These are phyloP conservation scores for Miscanthus lutarioriparius DNA, from an alignment of 176 grass and related monocot species.

Conservation along the genomic window DNA sequence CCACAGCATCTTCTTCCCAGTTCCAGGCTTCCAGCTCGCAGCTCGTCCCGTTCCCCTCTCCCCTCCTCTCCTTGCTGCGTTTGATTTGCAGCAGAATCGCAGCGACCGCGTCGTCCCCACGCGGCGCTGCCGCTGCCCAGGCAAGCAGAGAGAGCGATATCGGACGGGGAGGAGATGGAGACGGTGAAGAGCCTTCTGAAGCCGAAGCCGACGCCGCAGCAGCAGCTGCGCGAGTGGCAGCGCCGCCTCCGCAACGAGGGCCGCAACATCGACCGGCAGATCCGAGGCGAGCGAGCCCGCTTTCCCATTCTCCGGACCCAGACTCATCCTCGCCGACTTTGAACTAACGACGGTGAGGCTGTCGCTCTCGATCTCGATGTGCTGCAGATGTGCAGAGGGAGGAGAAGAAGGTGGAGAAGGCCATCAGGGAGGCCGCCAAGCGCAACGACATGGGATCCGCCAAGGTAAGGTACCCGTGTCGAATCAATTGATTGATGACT, in stretches of 20 bases:
- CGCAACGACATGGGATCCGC: conserved; percentile 93
- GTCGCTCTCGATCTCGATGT: background rate
- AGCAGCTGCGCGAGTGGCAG: conserved; percentile 92
- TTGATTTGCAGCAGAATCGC: background rate
- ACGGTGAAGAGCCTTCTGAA: conserved; percentile 69
- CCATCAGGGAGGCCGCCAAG: conserved; percentile 83
- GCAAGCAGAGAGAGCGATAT: background rate
- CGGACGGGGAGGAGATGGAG: conserved; percentile 48
- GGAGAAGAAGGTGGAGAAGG: conserved; percentile 89
- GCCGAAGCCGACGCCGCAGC: conserved; percentile 66
- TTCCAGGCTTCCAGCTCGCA: background rate
- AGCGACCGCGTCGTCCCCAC: background rate
- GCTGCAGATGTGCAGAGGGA: conserved; percentile 77
- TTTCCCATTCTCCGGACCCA: background rate
- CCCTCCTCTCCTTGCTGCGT: no score
- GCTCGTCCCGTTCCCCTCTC: background rate
- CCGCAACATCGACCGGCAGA: conserved; percentile 85
- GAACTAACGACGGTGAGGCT: background rate
- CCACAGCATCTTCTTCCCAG: background rate
- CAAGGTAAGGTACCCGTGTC: conserved; percentile 44
- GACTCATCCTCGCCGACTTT: background rate
- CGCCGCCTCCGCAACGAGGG: conserved; percentile 84
- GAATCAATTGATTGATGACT: background rate
- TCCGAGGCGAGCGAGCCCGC: conserved; percentile 41
- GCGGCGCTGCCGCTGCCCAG: background rate